A percentile compares a stretch with the other conserved stretches of the same genome.
phyloP scores from a whole-genome alignment of 176 grass and related monocot genomes.

The Poa annua region DNA sequence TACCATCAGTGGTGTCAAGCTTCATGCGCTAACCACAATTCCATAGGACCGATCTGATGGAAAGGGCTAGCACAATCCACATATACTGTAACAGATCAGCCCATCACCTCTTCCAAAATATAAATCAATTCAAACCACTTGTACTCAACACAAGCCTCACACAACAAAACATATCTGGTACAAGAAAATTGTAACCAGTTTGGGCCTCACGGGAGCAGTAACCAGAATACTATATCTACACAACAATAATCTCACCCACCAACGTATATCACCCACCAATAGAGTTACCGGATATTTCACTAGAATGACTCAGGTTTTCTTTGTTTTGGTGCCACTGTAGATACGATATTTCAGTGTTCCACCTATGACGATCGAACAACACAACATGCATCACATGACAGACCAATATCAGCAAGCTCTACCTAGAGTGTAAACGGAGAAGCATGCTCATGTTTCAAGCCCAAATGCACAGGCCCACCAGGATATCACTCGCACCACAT shows the following conservation, averaged over 20 bases:
- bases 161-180: conserved; percentile 4
- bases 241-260: neutral
- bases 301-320: neutral
- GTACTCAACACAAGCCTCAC: conserved; percentile 4
- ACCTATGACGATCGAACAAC: neutral
- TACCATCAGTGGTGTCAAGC: neutral
- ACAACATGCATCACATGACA: neutral
- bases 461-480: neutral
- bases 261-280: conserved; percentile 14
- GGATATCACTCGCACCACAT: neutral
- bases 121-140: neutral
- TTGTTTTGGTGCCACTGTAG: neutral
- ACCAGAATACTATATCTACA: neutral
- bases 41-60: no score
- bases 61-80: no score
- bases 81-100: no score
- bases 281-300: neutral
- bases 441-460: neutral
- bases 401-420: conserved; percentile 11
- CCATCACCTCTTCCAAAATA: neutral
- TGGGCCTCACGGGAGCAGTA: neutral
- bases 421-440: neutral
- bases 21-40: no score
- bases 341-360: neutral
- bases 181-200: conserved; percentile 19